Conservation (phyloP, 116 monocot genomes). For the Posidonia oceanica region DNA sequence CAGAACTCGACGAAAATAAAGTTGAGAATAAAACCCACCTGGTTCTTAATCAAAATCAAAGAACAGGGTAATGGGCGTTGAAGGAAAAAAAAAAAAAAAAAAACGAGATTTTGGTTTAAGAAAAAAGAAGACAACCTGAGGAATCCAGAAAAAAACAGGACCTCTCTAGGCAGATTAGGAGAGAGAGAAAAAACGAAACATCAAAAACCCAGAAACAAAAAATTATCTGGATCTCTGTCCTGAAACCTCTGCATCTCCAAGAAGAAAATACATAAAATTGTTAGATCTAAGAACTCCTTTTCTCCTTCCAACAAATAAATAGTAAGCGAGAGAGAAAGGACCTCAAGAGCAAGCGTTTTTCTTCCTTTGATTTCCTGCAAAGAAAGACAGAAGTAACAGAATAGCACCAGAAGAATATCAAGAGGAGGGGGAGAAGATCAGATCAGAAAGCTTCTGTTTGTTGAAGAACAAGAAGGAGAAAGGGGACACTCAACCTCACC, state of each 20-base stretch:
- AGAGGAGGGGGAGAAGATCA: neutral
- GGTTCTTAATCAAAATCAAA: constrained; percentile 35
- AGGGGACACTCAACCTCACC: constrained; percentile 4
- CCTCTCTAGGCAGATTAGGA: neutral
- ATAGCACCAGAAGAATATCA: neutral
- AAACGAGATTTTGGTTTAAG: neutral
- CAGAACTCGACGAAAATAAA: too few relatives aligned
- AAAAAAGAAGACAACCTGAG: neutral
- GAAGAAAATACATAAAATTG: neutral
- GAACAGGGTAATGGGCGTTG: constrained; percentile 12
- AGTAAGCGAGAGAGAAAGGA: too few relatives aligned
- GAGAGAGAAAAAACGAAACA: constrained; percentile 6
- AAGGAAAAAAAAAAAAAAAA: neutral
- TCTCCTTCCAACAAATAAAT: neutral
- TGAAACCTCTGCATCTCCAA: constrained; percentile 1
- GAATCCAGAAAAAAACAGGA: constrained; percentile 8
- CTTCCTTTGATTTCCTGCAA: neutral
- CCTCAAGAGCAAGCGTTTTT: too few relatives aligned
- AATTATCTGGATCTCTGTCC: constrained; percentile 19
- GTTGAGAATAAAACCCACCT: constrained; percentile 5
- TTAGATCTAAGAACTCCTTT: neutral
- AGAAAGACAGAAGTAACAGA: constrained; percentile 1
- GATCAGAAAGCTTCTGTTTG: neutral
- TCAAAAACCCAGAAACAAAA: constrained; percentile 1
- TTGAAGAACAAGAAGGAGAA: neutral